Percentiles rank a stretch among this genome's conserved stretches.
Evolutionary conservation across 345 rosid genomes (phyloP).

Genomic region (Sonneratia caseolaris): DNA sequence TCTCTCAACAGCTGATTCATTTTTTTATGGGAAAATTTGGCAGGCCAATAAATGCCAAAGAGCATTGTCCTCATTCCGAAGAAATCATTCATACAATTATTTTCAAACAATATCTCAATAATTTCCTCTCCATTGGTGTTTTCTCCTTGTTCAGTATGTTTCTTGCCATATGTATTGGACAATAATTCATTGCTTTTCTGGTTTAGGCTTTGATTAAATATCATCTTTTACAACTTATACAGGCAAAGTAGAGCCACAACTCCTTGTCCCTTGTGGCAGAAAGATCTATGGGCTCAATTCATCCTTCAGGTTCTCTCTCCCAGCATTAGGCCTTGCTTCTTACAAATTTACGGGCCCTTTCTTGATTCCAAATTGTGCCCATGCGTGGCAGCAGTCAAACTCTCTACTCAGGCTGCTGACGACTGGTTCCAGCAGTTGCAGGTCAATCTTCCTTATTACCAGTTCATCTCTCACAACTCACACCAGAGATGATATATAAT

Average conservation of each 20-base stretch:
- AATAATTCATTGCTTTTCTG: neutral
- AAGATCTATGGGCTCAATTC: conserved; percentile 26
- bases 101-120: neutral
- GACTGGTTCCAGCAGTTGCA: conserved; percentile 33
- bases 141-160: neutral
- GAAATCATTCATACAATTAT: neutral
- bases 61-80: neutral
- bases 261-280: conserved; percentile 16
- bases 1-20: too few relatives aligned
- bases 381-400: conserved; percentile 30
- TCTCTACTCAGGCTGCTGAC: conserved; percentile 38
- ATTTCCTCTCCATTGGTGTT: neutral
- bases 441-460: conserved; percentile 47
- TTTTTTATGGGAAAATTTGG: too few relatives aligned
- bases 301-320: conserved; percentile 35
- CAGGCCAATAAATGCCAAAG: too few relatives aligned
- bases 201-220: conserved; percentile 4
- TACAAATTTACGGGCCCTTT: conserved; percentile 57
- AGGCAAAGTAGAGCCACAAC: conserved; percentile 29
- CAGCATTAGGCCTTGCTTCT: conserved; percentile 63
- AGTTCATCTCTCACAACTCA: conserved; percentile 36
- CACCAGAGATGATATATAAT: conserved; percentile 25
- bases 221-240: neutral
- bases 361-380: conserved; percentile 32
- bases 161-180: neutral